A percentile compares a stretch with the other conserved stretches of the same genome.
These are phyloP conservation scores for Tylopilus sp. DNA, from an alignment of 768 basidiomycete genomes.

Conservation along the genomic window DNA sequence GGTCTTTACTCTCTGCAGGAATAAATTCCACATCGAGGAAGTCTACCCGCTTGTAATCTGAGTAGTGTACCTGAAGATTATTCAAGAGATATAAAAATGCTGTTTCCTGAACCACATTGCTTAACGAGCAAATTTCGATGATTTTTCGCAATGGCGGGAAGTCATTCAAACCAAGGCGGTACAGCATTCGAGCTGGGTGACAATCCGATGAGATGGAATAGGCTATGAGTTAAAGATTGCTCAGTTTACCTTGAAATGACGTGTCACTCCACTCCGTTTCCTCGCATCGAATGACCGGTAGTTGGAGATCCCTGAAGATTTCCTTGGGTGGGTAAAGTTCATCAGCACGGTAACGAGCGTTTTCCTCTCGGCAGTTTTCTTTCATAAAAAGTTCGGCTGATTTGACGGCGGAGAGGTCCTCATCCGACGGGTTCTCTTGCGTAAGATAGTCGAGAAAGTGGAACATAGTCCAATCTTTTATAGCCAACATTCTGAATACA, in stretches of 20 bases:
- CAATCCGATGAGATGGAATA: not conserved
- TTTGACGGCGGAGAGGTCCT: too few species aligned
- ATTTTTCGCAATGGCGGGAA: conserved; percentile 63
- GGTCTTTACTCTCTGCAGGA: conserved; percentile 55
- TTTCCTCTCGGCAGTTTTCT: conserved; percentile 20
- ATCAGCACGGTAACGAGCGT: conserved; percentile 50
- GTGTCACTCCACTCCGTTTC: conserved; percentile 66
- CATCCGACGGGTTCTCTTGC: too few species aligned
- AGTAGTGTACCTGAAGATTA: conserved; percentile 56
- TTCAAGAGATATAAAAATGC: conserved; percentile 80
- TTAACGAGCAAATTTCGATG: conserved; percentile 60
- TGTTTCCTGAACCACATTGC: conserved; percentile 42
- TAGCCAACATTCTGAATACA: too few species aligned
- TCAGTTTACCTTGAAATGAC: conserved; percentile 74
- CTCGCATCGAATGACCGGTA: conserved; percentile 79
- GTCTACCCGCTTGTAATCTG: conserved; percentile 45
- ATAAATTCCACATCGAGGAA: conserved; percentile 67
- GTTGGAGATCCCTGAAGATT: conserved; percentile 57
- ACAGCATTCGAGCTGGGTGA: conserved; percentile 62
- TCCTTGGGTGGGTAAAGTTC: conserved; percentile 83
- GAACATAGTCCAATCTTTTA: too few species aligned
- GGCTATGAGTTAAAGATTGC: not conserved
- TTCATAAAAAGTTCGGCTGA: too few species aligned
- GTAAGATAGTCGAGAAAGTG: too few species aligned
- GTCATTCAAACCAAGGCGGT: conserved; percentile 58